Conservation (phyloP, 2,329 filamentous ascomycete species). For the Teratosphaeria epicoccoides region DNA sequence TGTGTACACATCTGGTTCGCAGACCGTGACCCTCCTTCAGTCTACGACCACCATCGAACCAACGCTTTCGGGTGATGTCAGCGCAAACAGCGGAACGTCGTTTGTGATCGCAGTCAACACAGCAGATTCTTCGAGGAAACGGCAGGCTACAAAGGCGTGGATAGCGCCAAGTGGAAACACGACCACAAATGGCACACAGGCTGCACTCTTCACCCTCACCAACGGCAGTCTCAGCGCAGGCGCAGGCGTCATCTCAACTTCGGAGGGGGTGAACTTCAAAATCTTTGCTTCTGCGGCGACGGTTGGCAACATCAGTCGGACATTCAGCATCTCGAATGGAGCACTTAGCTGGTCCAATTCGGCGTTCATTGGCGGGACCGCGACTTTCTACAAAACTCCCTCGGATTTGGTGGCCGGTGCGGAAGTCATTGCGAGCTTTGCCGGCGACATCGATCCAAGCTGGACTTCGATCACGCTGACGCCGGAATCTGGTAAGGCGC, state of each 20-base stretch:
- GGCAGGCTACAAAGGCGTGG: conserved; percentile 19
- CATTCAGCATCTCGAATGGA: conserved; percentile 19
- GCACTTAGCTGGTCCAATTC: conserved; percentile 24
- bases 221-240: conserved; percentile 18
- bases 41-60: conserved; percentile 23
- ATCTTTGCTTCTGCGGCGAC: conserved; percentile 18
- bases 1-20: conserved; percentile 11
- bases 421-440: conserved; percentile 21
- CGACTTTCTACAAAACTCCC: conserved; percentile 24
- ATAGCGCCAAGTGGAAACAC: conserved; percentile 24
- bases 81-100: conserved; percentile 21
- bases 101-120: conserved; percentile 22
- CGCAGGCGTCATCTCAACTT: conserved; percentile 15
- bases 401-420: conserved; percentile 16
- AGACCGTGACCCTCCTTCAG: conserved; percentile 16
- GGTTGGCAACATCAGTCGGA: conserved; percentile 18
- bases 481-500: conserved; percentile 13
- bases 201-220: conserved; percentile 22
- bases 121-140: conserved; percentile 5
- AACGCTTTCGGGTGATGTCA: conserved; percentile 17
- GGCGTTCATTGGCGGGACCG: conserved; percentile 21
- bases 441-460: conserved; percentile 15
- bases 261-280: conserved; percentile 12
- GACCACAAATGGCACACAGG: conserved; percentile 20
- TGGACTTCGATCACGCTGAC: conserved; percentile 22